Evolutionary conservation across 345 rosid genomes (phyloP).

Genomic region (Carallia pectinifolia): DNA sequence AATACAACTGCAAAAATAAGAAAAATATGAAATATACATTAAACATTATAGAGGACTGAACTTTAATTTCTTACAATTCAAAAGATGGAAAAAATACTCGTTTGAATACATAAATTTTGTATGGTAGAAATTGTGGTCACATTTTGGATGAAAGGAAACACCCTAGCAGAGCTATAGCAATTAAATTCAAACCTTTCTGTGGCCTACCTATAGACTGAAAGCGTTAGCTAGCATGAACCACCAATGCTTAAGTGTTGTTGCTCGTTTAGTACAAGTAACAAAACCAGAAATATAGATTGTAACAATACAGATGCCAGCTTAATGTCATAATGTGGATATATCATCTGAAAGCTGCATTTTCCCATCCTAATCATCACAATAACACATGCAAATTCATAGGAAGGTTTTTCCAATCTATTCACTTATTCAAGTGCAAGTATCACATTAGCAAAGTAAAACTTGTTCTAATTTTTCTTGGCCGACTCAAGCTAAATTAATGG

Average conservation of each 20-base stretch:
- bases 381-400: neutral
- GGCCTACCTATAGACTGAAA: neutral
- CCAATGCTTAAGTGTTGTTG: too few species aligned
- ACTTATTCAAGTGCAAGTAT: neutral
- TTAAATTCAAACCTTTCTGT: neutral
- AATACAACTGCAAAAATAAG: too few species aligned
- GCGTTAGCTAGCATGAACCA: too few species aligned
- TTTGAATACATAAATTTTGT: neutral
- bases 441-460: neutral
- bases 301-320: neutral
- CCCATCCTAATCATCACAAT: slow-evolving; percentile 6
- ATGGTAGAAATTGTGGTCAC: neutral
- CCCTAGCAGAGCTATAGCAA: neutral
- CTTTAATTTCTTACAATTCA: neutral
- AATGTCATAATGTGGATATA: neutral
- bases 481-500: slow-evolving; percentile 11
- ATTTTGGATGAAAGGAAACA: neutral
- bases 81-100: neutral
- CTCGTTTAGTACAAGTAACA: too few species aligned
- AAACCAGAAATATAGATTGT: too few species aligned
- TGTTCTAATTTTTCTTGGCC: neutral
- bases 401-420: slow-evolving; percentile 1
- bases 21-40: too few species aligned
- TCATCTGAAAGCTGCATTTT: neutral
- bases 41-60: neutral